Conservation (phyloP, 2,329 filamentous ascomycete species). For the Calonectria pteridis region DNA sequence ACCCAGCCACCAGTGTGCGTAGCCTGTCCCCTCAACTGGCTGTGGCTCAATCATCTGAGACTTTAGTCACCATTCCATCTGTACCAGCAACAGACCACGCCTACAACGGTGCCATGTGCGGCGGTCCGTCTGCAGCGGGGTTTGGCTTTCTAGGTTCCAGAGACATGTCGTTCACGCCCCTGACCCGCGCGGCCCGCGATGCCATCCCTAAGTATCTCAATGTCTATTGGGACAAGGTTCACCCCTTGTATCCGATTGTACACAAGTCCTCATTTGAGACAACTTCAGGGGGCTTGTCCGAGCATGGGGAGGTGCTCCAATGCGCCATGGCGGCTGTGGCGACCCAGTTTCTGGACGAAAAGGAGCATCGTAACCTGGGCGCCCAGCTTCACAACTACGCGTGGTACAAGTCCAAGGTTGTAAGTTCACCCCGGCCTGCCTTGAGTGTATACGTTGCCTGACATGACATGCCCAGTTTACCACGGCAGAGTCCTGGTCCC, state of each 20-base stretch:
- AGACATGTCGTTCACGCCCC: conserved; percentile 46
- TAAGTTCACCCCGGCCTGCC: conserved; percentile 52
- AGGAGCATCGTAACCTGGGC: conserved; percentile 64
- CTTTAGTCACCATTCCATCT: conserved; percentile 60
- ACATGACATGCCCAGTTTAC: conserved; percentile 52
- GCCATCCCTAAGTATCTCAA: conserved; percentile 64
- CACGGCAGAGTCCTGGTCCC: conserved; percentile 56
- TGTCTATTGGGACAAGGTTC: conserved; percentile 66
- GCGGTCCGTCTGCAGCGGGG: conserved; percentile 57
- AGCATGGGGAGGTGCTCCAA: conserved; percentile 58
- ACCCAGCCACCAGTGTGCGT: conserved; percentile 60
- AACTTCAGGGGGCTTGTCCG: conserved; percentile 44
- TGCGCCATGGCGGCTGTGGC: conserved; percentile 71
- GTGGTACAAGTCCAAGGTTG: conserved; percentile 62
- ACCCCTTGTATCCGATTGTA: conserved; percentile 63
- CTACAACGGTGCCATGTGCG: conserved; percentile 52
- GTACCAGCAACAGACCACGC: conserved; percentile 51
- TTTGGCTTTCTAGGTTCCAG: conserved; percentile 50
- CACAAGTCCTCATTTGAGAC: conserved; percentile 61
- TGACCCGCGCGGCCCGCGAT: conserved; percentile 55
- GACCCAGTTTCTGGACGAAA: conserved; percentile 62
- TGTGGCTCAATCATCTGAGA: conserved; percentile 61
- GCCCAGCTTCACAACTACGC: conserved; percentile 65
- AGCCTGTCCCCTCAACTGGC: conserved; percentile 62
- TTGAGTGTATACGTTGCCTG: conserved; percentile 26